Conservation (phyloP, 1,284 basidiomycete species). For the Sanghuangporus weigelae region DNA sequence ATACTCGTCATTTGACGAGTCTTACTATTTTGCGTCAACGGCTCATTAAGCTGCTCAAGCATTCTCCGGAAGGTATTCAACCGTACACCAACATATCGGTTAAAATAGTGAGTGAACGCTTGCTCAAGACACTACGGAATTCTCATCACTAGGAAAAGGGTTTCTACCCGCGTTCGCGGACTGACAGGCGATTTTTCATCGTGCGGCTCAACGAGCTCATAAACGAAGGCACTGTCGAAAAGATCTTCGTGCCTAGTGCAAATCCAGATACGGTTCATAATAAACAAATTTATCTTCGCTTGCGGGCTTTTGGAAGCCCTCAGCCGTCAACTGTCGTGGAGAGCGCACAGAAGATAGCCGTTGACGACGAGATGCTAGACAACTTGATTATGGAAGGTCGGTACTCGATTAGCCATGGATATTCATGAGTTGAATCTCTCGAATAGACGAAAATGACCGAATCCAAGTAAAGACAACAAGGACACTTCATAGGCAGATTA, state of each 20-base stretch:
- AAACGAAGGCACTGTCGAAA: slow-evolving; percentile 65
- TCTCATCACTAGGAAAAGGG: slow-evolving; percentile 43
- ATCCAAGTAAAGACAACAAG: slow-evolving; percentile 46
- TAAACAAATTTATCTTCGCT: slow-evolving; percentile 56
- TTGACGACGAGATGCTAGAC: slow-evolving; percentile 26
- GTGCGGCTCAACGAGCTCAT: slow-evolving; percentile 65
- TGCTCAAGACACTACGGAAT: not conserved
- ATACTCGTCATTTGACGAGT: slow-evolving; percentile 69
- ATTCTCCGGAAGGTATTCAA: slow-evolving; percentile 62
- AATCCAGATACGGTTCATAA: slow-evolving; percentile 37
- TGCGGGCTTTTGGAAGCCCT: slow-evolving; percentile 37
- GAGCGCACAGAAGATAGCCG: slow-evolving; percentile 15
- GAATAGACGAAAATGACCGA: not conserved
- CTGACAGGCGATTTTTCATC: slow-evolving; percentile 73
- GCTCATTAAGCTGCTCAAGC: slow-evolving; percentile 60
- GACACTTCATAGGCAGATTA: slow-evolving; percentile 71
- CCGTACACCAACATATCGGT: slow-evolving; percentile 64
- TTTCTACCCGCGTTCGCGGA: slow-evolving; percentile 63
- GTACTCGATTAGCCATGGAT: not conserved
- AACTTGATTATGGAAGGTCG: slow-evolving; percentile 7
- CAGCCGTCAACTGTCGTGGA: slow-evolving; percentile 20
- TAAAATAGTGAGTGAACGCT: slow-evolving; percentile 48
- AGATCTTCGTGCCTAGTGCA: slow-evolving; percentile 56
- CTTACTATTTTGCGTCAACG: slow-evolving; percentile 61
- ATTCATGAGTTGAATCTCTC: not conserved